Percentiles rank a stretch among this genome's conserved stretches.
These are phyloP conservation scores for Xanthoconium separans DNA, from an alignment of 1,284 basidiomycete genomes.

Conservation along the genomic window DNA sequence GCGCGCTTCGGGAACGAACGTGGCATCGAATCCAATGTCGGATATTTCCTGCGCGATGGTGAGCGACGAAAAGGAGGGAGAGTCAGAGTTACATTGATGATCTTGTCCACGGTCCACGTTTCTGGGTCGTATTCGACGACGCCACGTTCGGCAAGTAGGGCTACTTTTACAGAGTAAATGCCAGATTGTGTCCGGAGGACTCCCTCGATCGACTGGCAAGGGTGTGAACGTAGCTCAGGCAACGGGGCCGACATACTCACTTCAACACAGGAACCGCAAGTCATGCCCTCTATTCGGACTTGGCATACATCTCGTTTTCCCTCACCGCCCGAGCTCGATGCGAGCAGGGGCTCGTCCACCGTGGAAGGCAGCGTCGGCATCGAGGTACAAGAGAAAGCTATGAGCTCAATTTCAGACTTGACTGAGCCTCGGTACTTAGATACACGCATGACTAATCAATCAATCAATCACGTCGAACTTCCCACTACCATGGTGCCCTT, in stretches of 20 bases:
- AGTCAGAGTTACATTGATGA: slow-evolving; percentile 61
- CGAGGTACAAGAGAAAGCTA: neutral
- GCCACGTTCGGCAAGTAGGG: slow-evolving; percentile 91
- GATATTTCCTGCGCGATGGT: slow-evolving; percentile 69
- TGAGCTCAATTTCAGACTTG: too few species aligned
- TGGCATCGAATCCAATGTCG: slow-evolving; percentile 91
- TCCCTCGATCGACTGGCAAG: slow-evolving; percentile 81
- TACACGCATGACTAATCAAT: too few species aligned
- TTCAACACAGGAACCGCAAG: slow-evolving; percentile 88
- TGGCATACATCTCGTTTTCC: slow-evolving; percentile 53
- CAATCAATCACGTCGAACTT: neutral
- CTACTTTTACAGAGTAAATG: slow-evolving; percentile 87
- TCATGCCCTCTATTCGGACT: slow-evolving; percentile 87
- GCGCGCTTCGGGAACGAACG: slow-evolving; percentile 61
- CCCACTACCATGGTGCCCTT: neutral
- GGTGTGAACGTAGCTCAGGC: neutral
- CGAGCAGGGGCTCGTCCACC: slow-evolving; percentile 37
- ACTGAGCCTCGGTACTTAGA: too few species aligned
- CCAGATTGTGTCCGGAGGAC: slow-evolving; percentile 85
- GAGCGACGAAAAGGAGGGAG: slow-evolving; percentile 7
- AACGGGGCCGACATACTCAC: slow-evolving; percentile 41
- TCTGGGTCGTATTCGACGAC: slow-evolving; percentile 85
- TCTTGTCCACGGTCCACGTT: slow-evolving; percentile 79
- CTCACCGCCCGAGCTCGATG: slow-evolving; percentile 14
- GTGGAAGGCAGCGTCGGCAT: slow-evolving; percentile 21